Percentiles rank a stretch among this genome's conserved stretches.
Conservation (phyloP, 352 stramenopile species). For the Phytophthora sojae region DNA sequence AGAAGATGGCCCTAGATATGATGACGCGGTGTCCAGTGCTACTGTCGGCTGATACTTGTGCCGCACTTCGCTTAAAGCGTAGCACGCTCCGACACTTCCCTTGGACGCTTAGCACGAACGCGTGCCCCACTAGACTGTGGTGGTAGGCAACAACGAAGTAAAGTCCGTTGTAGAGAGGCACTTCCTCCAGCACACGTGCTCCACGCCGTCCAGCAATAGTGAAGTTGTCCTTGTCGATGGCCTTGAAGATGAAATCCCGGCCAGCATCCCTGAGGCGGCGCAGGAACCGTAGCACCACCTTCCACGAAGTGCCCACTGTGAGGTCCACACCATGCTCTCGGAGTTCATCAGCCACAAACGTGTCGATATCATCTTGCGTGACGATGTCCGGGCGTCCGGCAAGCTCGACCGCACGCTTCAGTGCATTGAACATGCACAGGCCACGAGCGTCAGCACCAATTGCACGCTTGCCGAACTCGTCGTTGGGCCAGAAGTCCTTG, state of each 20-base stretch:
- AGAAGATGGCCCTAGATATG: background rate
- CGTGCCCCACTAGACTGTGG: background rate
- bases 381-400: background rate
- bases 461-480: too few relatives aligned
- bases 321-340: background rate
- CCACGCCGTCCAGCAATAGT: background rate
- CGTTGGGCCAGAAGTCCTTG: too few relatives aligned
- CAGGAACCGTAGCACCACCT: background rate
- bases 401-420: background rate
- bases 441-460: background rate
- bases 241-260: background rate
- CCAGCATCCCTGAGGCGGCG: background rate
- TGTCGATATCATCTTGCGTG: background rate
- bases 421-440: background rate
- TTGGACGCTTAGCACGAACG: background rate
- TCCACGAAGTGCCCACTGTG: constrained; percentile 3
- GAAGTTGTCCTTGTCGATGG: background rate
- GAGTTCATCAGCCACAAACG: background rate
- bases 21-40: background rate
- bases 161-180: background rate
- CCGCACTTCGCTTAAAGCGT: too few relatives aligned
- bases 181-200: background rate
- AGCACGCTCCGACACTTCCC: too few relatives aligned
- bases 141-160: background rate
- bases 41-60: background rate